Evolutionary conservation across 2,329 filamentous ascomycete genomes (phyloP).

Genomic region (Penicillium italicum): DNA sequence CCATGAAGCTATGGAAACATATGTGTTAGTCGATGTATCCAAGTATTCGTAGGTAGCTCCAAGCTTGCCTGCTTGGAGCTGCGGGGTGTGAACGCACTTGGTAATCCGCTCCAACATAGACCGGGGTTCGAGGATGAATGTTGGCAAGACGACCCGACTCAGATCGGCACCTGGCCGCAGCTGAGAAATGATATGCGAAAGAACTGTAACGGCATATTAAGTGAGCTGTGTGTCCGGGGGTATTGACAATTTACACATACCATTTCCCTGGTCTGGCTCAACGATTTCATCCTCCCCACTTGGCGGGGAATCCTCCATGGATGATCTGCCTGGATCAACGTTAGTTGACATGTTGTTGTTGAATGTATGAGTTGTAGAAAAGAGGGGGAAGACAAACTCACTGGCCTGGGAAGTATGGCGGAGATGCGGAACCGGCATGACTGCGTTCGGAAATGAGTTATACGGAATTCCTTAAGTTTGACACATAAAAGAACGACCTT

Average conservation of each 20-base stretch:
- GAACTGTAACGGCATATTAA: conserved; percentile 56
- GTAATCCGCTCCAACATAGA: conserved; percentile 99
- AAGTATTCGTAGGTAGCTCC: background rate
- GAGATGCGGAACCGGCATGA: conserved; percentile 38
- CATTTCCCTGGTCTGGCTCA: conserved; percentile 90
- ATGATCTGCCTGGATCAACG: conserved; percentile 49
- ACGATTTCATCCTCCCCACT: conserved; percentile 72
- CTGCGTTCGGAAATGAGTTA: conserved; percentile 21
- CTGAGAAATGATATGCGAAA: conserved; percentile 96
- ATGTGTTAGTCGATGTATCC: background rate
- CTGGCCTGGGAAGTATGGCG: conserved; percentile 38
- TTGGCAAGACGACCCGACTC: conserved; percentile 89
- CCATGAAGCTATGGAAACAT: conserved; percentile 76
- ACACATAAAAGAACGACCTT: conserved; percentile 2
- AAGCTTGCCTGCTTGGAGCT: background rate
- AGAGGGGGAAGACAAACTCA: conserved; percentile 24
- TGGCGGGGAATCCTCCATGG: conserved; percentile 53
- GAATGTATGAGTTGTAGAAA: background rate
- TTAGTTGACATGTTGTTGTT: conserved; percentile 24
- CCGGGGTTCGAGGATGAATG: conserved; percentile 94
- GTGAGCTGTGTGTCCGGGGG: conserved; percentile 1
- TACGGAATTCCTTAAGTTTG: background rate
- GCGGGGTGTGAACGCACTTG: conserved; percentile 62
- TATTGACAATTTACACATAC: conserved; percentile 44
- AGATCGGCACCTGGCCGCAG: conserved; percentile 91